A percentile compares a stretch with the other conserved stretches of the same genome.
These are phyloP conservation scores for Chytridium lagenaria DNA, from an alignment of 371 early-diverging fungal species.

Conservation along the genomic window DNA sequence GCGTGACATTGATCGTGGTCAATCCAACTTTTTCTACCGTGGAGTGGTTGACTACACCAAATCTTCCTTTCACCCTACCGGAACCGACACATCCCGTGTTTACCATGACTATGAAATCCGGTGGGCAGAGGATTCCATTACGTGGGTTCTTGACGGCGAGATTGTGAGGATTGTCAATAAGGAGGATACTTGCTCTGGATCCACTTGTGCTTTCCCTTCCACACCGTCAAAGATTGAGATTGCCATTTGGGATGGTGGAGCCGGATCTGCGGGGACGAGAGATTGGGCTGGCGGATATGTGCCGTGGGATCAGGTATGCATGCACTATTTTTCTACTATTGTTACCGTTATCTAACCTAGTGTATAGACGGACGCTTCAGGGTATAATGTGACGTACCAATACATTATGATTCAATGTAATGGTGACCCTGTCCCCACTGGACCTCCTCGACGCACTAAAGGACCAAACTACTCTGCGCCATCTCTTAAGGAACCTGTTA, in stretches of 20 bases:
- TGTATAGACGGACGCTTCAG: background rate
- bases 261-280: constrained; percentile 62
- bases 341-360: background rate
- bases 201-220: constrained; percentile 54
- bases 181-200: constrained; percentile 16
- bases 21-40: constrained; percentile 71
- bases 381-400: constrained; percentile 29
- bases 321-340: background rate
- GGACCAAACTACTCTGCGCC: constrained; percentile 65
- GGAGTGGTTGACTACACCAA: constrained; percentile 59
- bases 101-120: constrained; percentile 57
- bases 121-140: constrained; percentile 64
- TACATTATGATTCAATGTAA: constrained; percentile 36
- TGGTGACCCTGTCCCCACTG: constrained; percentile 41
- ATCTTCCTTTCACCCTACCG: constrained; percentile 37
- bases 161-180: constrained; percentile 48
- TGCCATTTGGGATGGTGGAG: constrained; percentile 77
- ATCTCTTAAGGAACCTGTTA: constrained; percentile 64
- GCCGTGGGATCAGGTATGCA: constrained; percentile 57
- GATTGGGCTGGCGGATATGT: constrained; percentile 72
- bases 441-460: constrained; percentile 29
- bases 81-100: constrained; percentile 4
- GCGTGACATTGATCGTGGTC: constrained; percentile 52
- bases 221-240: constrained; percentile 62
- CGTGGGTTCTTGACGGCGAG: constrained; percentile 63